These are phyloP conservation scores for Byssochlamys sp. DNA, from an alignment of 2,329 filamentous ascomycete species.

Conservation along the genomic window DNA sequence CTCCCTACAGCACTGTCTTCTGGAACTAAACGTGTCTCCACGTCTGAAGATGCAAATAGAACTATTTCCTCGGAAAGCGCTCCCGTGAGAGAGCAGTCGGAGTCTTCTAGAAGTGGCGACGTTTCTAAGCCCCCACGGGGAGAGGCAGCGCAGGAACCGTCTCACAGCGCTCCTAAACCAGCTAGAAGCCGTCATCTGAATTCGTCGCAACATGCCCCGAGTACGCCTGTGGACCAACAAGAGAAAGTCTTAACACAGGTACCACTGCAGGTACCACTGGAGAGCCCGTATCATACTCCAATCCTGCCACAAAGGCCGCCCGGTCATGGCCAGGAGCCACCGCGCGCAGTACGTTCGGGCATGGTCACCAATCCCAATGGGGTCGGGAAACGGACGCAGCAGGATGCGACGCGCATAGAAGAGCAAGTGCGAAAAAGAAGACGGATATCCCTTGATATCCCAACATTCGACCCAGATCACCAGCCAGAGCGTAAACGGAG, in stretches of 20 bases:
- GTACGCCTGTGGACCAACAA: background rate
- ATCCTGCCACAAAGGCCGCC: background rate
- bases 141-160: background rate
- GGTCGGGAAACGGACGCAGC: background rate
- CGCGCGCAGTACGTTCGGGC: background rate
- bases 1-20: slow-evolving; percentile 22
- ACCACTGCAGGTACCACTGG: background rate
- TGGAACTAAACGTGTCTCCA: slow-evolving; percentile 5
- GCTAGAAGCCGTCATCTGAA: background rate
- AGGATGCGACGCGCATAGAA: background rate
- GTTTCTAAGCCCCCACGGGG: background rate
- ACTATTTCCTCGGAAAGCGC: background rate
- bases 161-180: background rate
- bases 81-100: background rate
- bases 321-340: background rate
- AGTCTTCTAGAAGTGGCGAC: background rate
- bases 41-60: background rate
- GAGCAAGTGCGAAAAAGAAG: slow-evolving; percentile 3
- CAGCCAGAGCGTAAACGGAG: slow-evolving; percentile 3
- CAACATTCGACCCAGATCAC: slow-evolving; percentile 1
- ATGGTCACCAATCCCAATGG: background rate
- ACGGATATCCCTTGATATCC: background rate
- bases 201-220: background rate
- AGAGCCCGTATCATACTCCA: background rate
- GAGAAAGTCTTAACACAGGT: background rate